These are phyloP conservation scores for Fusarium buharicum DNA, from an alignment of 2,329 filamentous ascomycete genomes.

Conservation along the genomic window DNA sequence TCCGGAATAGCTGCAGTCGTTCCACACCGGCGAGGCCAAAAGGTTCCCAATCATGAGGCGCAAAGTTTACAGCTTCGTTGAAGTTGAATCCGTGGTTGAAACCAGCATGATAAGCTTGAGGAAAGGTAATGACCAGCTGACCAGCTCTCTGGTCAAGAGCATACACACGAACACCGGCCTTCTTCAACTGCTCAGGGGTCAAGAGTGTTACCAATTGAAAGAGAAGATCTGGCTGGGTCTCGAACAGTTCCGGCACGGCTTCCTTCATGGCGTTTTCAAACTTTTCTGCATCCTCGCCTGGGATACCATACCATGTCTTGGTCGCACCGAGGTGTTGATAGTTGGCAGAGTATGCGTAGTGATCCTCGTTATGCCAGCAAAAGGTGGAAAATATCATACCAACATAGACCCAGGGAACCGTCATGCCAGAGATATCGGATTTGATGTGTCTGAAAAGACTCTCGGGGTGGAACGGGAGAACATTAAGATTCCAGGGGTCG, in stretches of 20 bases:
- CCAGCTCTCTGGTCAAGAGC: constrained; percentile 96
- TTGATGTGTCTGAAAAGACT: constrained; percentile 98
- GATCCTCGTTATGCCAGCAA: constrained; percentile 99
- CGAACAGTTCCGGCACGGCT: constrained; percentile 94
- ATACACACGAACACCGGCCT: constrained; percentile 91
- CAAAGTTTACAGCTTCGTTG: constrained; percentile 99
- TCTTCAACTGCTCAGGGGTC: constrained; percentile 90
- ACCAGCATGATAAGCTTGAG: constrained; percentile 95
- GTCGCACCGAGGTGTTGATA: constrained; percentile 98
- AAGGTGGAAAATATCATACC: constrained; percentile 99
- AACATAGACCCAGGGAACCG: constrained; percentile 98
- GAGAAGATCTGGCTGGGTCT: constrained; percentile 93
- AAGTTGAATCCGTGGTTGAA: constrained; percentile 99
- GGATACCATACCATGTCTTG: constrained; percentile 99
- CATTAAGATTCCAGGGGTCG: constrained; percentile 95
- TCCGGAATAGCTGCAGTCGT: constrained; percentile 84
- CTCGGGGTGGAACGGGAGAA: constrained; percentile 88
- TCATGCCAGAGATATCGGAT: constrained; percentile 98
- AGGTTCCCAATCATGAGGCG: constrained; percentile 93
- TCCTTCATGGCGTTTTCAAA: constrained; percentile 96
- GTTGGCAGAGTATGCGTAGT: constrained; percentile 97
- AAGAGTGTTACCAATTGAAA: constrained; percentile 98
- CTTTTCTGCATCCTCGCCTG: constrained; percentile 89
- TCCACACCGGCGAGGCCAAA: constrained; percentile 88
- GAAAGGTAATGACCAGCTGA: constrained; percentile 96